Evolutionary conservation across 2,329 filamentous ascomycete species (phyloP).

Genomic region (Colletotrichum gigasporum): DNA sequence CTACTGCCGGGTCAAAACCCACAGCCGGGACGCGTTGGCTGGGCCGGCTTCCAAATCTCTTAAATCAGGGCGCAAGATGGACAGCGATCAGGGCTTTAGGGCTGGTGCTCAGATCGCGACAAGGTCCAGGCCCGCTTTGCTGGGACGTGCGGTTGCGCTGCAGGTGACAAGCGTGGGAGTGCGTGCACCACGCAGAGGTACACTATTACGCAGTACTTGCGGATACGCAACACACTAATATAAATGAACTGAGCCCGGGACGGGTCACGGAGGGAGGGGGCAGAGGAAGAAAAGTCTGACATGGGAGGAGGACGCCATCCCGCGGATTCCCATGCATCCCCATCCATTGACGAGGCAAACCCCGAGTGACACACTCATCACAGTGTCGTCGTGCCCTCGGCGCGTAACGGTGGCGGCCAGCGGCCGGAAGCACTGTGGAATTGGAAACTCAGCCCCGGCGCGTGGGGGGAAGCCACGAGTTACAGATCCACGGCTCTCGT

Average conservation of each 20-base stretch:
- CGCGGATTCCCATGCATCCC: background rate
- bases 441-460: background rate
- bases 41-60: background rate
- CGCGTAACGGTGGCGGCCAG: too few species aligned
- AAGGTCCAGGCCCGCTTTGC: background rate
- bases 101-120: slow-evolving; percentile 16
- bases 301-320: background rate
- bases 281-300: too few species aligned
- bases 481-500: slow-evolving; percentile 8
- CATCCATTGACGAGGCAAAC: too few species aligned
- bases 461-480: background rate
- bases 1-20: background rate
- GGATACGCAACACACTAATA: too few species aligned
- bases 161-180: too few species aligned
- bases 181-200: too few species aligned
- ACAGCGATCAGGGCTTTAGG: slow-evolving; percentile 27
- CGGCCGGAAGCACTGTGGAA: background rate
- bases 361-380: too few species aligned
- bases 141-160: background rate
- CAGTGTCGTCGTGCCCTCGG: too few species aligned
- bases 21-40: background rate
- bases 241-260: too few species aligned
- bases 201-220: too few species aligned
- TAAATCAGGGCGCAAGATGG: background rate
- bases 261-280: too few species aligned